These are phyloP conservation scores for Magnolia changhungtana DNA, from an alignment of 164 flowering plant species.

Conservation along the genomic window DNA sequence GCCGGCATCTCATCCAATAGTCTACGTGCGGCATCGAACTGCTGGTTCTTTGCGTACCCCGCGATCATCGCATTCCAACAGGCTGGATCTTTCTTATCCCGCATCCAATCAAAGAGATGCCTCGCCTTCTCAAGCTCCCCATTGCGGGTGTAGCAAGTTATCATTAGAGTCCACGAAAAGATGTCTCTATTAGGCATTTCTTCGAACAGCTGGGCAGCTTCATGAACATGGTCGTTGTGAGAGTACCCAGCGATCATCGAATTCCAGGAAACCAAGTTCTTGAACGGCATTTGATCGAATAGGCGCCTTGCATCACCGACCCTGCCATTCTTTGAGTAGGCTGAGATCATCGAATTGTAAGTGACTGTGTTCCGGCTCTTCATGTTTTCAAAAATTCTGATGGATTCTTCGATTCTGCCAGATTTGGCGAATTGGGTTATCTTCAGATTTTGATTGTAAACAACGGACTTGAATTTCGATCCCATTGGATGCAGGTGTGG, in stretches of 20 bases:
- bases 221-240: constrained; percentile 9
- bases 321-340: constrained; percentile 18
- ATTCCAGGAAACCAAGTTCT: constrained; percentile 22
- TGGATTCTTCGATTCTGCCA: constrained; percentile 37
- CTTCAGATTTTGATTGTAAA: constrained; percentile 25
- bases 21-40: constrained; percentile 7
- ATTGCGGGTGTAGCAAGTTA: constrained; percentile 16
- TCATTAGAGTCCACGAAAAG: constrained; percentile 23
- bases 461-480: constrained; percentile 3
- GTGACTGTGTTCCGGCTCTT: constrained; percentile 11
- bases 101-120: constrained; percentile 16
- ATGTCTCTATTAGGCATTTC: constrained; percentile 12
- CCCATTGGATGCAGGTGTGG: constrained; percentile 2
- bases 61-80: constrained; percentile 21
- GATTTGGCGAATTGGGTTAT: constrained; percentile 36
- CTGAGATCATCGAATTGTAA: constrained; percentile 23
- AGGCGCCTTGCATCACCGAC: constrained; percentile 11
- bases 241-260: constrained; percentile 21
- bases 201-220: constrained; percentile 18
- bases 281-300: constrained; percentile 13
- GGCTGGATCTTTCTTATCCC: constrained; percentile 13
- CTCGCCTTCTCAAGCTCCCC: constrained; percentile 19
- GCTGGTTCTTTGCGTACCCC: constrained; percentile 14
- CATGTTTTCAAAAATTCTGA: constrained; percentile 15
- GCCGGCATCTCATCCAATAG: constrained; percentile 17